Base-by-base conservation (phyloP, 805 yeast genomes). In the Metschnikowia aberdeeniae region DNA sequence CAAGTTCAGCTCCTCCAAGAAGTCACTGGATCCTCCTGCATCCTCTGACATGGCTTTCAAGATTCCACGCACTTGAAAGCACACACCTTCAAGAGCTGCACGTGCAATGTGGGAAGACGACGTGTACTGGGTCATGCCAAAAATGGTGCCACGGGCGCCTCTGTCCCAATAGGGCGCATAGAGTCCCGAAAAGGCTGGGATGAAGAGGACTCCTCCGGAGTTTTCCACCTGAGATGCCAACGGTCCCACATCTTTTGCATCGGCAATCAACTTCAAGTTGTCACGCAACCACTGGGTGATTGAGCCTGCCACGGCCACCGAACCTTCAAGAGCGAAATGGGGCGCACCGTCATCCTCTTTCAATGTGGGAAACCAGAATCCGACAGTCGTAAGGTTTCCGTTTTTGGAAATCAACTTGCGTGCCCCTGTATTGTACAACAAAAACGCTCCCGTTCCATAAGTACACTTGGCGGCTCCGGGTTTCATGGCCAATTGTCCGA, bases 91-190 rank as follows among this genome's bases (percentile, higher is more conserved):
- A 47, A 90, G 76, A 10, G 97, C 96, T 3, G 97, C 97, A 53
- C 97, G 78, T 8, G 95, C 95, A 59, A 90, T 83, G 67, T 92
- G 97, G 12, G 89, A 80, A 13, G 93, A 82, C n/a, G 84, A 77
- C n/a, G 96, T 85, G 67, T 81, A 89, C 63, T 89, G 96, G 5
- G 97, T 88, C 73, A 90, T 77, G 32, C 98, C 98, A 63, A 89
- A 82, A 36, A 92, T 86, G 29, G 96, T 84, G 40, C 97, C 98
- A 52, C 96, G 80, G 6, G 96, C 89, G 43, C 86, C 87, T 11
- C 90, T 79, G 60, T 87, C 89, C 98, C 98, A 90, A 69, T 90
- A 89, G 17, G 98, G 98, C 3, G 97, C 96, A 66, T 87, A 90
- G 45, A 90, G 72, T 6, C 98, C 98, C 28, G 90, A 84, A 63